Evolutionary conservation across 257 asterid species (phyloP).

Genomic region (Datura wrightii): DNA sequence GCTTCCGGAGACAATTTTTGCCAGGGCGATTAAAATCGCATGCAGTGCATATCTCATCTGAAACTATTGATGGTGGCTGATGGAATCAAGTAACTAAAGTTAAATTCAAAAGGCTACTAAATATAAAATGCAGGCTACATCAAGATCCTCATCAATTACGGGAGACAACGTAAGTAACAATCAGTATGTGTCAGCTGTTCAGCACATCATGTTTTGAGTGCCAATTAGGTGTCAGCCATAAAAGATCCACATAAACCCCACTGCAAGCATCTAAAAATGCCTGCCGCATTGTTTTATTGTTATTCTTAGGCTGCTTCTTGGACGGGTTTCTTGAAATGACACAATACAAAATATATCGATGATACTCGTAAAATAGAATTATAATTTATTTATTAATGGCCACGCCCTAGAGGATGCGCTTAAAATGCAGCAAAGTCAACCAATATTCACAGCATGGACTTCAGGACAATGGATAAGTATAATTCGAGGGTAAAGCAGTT

Average conservation of each 20-base stretch:
- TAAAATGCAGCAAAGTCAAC: background rate
- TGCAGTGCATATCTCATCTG: conserved; percentile 97
- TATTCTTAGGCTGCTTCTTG: background rate
- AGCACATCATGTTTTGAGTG: conserved; percentile 13
- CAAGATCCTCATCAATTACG: background rate
- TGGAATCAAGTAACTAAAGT: conserved; percentile 44
- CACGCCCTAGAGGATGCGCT: background rate
- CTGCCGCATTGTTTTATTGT: background rate
- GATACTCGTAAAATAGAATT: background rate
- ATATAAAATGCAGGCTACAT: conserved; percentile 32
- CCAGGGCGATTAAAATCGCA: conserved; percentile 99
- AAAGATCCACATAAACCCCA: conserved; percentile 14
- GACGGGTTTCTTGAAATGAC: conserved; percentile 13
- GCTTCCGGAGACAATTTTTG: conserved; percentile 93
- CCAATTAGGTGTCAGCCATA: conserved; percentile 1
- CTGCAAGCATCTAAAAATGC: conserved; percentile 20
- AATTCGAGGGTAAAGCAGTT: background rate
- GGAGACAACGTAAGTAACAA: background rate
- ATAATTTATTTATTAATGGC: background rate
- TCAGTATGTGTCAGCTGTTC: conserved; percentile 14
- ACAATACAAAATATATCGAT: conserved; percentile 11
- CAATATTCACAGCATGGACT: conserved; percentile 12
- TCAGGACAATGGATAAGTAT: background rate
- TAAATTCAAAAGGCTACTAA: conserved; percentile 31
- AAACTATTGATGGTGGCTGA: conserved; percentile 96